phyloP scores from a whole-genome alignment of 1,284 basidiomycete species.

The Leccinum cinnamomeum region DNA sequence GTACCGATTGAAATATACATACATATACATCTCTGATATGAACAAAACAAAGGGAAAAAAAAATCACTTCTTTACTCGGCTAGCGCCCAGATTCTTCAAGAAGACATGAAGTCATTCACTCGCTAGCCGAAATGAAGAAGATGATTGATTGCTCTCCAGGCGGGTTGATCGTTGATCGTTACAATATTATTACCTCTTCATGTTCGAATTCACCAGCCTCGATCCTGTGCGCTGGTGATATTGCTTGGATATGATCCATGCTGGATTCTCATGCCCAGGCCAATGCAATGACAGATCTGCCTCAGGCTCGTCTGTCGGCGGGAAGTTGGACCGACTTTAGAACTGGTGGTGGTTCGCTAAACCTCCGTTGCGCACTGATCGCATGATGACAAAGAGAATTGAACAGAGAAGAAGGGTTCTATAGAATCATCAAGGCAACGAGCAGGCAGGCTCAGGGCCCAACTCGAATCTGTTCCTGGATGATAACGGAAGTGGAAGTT shows the following conservation, averaged over 20 bases:
- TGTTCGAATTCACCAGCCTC: conserved; percentile 7
- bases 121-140: conserved; percentile 33
- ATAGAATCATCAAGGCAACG: not conserved
- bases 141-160: conserved; percentile 20
- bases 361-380: conserved; percentile 8
- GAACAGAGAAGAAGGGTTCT: not conserved
- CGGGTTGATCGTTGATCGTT: conserved; percentile 31
- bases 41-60: not conserved
- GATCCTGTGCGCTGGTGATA: not conserved
- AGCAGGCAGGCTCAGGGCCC: not conserved
- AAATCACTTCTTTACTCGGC: not conserved
- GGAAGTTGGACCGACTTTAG: conserved; percentile 8
- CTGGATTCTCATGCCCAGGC: conserved; percentile 4
- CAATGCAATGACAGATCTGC: not conserved
- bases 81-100: not conserved
- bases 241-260: not conserved
- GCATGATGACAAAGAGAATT: not conserved
- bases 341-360: conserved; percentile 3
- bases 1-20: not conserved
- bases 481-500: not conserved
- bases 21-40: too few species aligned
- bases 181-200: conserved; percentile 1
- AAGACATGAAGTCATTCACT: conserved; percentile 18
- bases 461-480: not conserved
- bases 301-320: conserved; percentile 2